phyloP scores from a whole-genome alignment of 2,329 filamentous ascomycete species.

The Pyrenochaeta sp. region DNA sequence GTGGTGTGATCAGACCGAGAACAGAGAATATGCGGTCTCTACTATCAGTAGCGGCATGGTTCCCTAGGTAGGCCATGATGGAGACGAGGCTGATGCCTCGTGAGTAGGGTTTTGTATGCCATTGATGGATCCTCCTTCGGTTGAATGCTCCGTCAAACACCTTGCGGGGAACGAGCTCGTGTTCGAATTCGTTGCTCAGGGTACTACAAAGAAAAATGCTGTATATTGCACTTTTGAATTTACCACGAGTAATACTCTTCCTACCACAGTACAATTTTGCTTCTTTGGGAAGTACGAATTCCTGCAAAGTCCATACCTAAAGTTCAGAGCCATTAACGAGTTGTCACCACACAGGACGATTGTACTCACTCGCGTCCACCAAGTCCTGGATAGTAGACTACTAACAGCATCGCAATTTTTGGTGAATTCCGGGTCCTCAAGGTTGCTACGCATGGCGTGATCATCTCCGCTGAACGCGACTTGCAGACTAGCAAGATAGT shows the following conservation, averaged over 20 bases:
- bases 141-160: slow-evolving; percentile 42
- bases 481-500: slow-evolving; percentile 28
- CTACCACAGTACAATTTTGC: slow-evolving; percentile 36
- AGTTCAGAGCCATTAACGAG: background rate
- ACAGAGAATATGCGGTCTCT: slow-evolving; percentile 42
- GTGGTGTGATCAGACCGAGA: slow-evolving; percentile 34
- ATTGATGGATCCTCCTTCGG: slow-evolving; percentile 38
- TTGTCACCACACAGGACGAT: too few species aligned
- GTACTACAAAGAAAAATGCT: slow-evolving; percentile 38
- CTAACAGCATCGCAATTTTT: slow-evolving; percentile 31
- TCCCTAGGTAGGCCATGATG: slow-evolving; percentile 40
- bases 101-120: slow-evolving; percentile 22
- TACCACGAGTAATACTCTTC: slow-evolving; percentile 30
- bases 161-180: slow-evolving; percentile 32
- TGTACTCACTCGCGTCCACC: slow-evolving; percentile 35
- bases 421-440: slow-evolving; percentile 25
- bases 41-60: slow-evolving; percentile 37
- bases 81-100: slow-evolving; percentile 34
- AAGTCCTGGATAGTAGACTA: slow-evolving; percentile 32
- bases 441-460: slow-evolving; percentile 21
- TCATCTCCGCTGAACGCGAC: slow-evolving; percentile 26
- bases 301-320: slow-evolving; percentile 37
- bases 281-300: slow-evolving; percentile 39
- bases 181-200: slow-evolving; percentile 28
- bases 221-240: slow-evolving; percentile 41